Base-by-base conservation (phyloP, 139 green algal genomes). In the Coelastrella sp. region DNA sequence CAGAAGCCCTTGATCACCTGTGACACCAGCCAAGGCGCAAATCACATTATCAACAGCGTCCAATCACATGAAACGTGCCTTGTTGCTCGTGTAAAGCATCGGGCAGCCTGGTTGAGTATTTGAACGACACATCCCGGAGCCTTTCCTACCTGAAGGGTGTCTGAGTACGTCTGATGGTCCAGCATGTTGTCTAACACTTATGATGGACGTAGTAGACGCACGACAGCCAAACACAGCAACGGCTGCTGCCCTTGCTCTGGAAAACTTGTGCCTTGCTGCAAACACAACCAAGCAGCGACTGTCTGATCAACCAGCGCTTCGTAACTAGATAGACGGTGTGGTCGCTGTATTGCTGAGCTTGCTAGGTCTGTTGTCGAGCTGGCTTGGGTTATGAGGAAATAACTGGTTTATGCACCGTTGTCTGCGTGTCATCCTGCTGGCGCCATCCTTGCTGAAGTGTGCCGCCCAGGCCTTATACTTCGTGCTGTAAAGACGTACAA, bases 1-100 rank as follows among this genome's bases (percentile, higher is more conserved):
- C 98, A 94, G 83, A 99, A 98, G 61, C 92, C 92, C 23, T 97
- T 98, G 74, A 98, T 87, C 17, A 95, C 92, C 96, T 98, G 94
- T 82, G 75, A 16, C 79, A 54, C 7, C 7, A 32, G 7, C 17
- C 2, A 14, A 32, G 68, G 68, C 16, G 68, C 14, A 76, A 8
- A 32, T 76, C 8, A 11, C 64, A 71, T 20, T 20, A 14, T 71
- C 16, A 14, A 71, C 64, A 71, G 64, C 2, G 11, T 20, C 4
- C 13, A 14, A 71, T 7, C 3, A 11, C 13, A 20, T 71, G 3
- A 7, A 71, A 11, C 64, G 64, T 71, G 2, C 13, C 16, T 71
- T 71, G 64, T 71, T 47, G 32, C 32, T 47, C 32, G 32, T 47
- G 32, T 47, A 47, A 47, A 47, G 32, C 32, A 47, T 47, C 32